Percentiles rank a stretch among this genome's conserved stretches.
These are phyloP conservation scores for Flaveria ramosissima DNA, from an alignment of 129 eudicot species.

Conservation along the genomic window DNA sequence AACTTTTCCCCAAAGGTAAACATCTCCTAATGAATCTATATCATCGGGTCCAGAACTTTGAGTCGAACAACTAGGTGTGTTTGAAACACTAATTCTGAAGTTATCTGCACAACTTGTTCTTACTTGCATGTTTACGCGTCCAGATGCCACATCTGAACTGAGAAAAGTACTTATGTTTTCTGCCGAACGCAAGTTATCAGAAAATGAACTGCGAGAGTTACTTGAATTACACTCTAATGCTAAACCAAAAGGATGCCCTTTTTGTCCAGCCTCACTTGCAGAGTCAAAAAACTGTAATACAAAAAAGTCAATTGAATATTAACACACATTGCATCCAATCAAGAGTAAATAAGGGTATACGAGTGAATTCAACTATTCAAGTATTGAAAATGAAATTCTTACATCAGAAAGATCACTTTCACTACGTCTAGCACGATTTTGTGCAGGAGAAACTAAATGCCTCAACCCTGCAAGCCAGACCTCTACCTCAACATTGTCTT, in stretches of 20 bases:
- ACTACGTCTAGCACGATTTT: slow-evolving; percentile 44
- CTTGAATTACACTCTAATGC: slow-evolving; percentile 51
- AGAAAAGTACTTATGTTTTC: slow-evolving; percentile 29
- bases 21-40: slow-evolving; percentile 91
- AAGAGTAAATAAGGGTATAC: not conserved
- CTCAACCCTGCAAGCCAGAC: slow-evolving; percentile 80
- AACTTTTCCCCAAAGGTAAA: slow-evolving; percentile 89
- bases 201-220: slow-evolving; percentile 41
- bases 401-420: slow-evolving; percentile 69
- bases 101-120: slow-evolving; percentile 79
- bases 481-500: slow-evolving; percentile 65
- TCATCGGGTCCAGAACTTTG: slow-evolving; percentile 86
- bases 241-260: slow-evolving; percentile 42
- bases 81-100: slow-evolving; percentile 82
- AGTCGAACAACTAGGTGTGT: slow-evolving; percentile 90
- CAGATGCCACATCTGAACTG: slow-evolving; percentile 66
- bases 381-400: slow-evolving; percentile 19
- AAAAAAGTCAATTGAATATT: not conserved
- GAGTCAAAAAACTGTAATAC: slow-evolving; percentile 44
- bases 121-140: slow-evolving; percentile 71
- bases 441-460: slow-evolving; percentile 51
- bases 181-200: slow-evolving; percentile 35
- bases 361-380: not conserved
- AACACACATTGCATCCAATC: not conserved
- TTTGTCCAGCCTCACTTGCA: slow-evolving; percentile 39